Base-by-base conservation (phyloP, 441 rosid genomes). In the Mallotus repandus region DNA sequence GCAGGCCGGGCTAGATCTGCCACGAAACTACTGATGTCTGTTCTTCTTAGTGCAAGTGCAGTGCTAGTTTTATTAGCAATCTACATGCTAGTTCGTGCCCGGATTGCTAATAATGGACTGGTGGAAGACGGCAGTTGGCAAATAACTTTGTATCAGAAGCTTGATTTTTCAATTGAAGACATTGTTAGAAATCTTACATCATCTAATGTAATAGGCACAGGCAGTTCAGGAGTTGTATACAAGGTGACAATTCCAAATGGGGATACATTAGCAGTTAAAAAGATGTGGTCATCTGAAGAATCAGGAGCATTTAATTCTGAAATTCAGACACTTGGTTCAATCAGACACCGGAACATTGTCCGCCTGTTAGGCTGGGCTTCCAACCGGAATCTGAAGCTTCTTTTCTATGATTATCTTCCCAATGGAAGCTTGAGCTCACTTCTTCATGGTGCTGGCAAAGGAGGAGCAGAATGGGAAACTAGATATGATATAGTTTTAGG, bases 171-270 rank as follows among this genome's bases (percentile, higher is more conserved):
- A 5, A 77, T 92, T 15, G 89, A 90, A 54, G 93, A 88, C 76
- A 78, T 89, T 49, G 81, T 92, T 7, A 63, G 75, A 53, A 82
- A 89, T 56, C 76, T 95, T 46, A 88, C 89, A 18, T 88, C 99
- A 9, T 80, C 94, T 0, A 91, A 91, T 69, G 93, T 95, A 46
- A 95, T 95, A 60, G 99, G 99, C 68, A 92, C 98, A 0, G 99
- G 99, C 54, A 95, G 99, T 84, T 95, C 99, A 5, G 98, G 99
- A 43, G 97, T 95, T 7, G 99, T 95, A 0, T 91, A 92, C 80
- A 86, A 88, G 72, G 94, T 91, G 61, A 85, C 82, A 15, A 78
- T 84, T 22, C 87, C 94, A 11, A 88, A 84, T 4, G 96, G 97
- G 9, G 96, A 89, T 70, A 86, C 87, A 2, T 72, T 95, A 58